These are phyloP conservation scores for Zizania latifolia DNA, from an alignment of 176 grass and related monocot species.

Conservation along the genomic window DNA sequence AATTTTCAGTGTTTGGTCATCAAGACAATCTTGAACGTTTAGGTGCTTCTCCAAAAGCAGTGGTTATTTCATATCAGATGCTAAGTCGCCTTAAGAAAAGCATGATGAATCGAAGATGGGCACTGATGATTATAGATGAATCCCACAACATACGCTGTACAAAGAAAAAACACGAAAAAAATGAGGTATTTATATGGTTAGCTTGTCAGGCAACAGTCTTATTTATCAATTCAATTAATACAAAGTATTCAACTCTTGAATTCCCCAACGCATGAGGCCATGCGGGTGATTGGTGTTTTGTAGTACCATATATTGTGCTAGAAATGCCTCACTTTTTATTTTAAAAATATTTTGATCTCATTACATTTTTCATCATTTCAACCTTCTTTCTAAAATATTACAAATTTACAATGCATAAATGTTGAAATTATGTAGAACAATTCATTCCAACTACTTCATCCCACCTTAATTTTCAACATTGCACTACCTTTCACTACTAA, in stretches of 20 bases:
- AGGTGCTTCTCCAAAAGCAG: constrained; percentile 58
- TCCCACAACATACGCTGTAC: constrained; percentile 97
- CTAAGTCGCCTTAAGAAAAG: constrained; percentile 62
- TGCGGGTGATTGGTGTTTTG: constrained; percentile 7
- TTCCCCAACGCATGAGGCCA: background rate
- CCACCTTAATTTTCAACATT: constrained; percentile 1
- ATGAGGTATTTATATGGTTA: constrained; percentile 45
- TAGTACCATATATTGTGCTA: background rate
- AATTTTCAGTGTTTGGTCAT: constrained; percentile 76
- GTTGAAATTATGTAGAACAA: background rate
- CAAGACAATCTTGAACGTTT: constrained; percentile 80
- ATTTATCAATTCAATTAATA: background rate
- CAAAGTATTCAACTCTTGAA: background rate
- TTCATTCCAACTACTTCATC: constrained; percentile 14
- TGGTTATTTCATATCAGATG: constrained; percentile 91
- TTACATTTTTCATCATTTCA: background rate
- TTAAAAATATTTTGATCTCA: too few relatives aligned
- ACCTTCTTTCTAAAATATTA: background rate
- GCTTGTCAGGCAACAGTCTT: background rate
- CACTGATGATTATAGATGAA: constrained; percentile 92
- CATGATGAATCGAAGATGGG: constrained; percentile 67
- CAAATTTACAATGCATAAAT: background rate
- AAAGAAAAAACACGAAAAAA: constrained; percentile 51
- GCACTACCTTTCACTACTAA: background rate
- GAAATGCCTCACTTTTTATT: background rate